phyloP scores from a whole-genome alignment of 2,329 filamentous ascomycete genomes.

The Verticillium klebahnii region DNA sequence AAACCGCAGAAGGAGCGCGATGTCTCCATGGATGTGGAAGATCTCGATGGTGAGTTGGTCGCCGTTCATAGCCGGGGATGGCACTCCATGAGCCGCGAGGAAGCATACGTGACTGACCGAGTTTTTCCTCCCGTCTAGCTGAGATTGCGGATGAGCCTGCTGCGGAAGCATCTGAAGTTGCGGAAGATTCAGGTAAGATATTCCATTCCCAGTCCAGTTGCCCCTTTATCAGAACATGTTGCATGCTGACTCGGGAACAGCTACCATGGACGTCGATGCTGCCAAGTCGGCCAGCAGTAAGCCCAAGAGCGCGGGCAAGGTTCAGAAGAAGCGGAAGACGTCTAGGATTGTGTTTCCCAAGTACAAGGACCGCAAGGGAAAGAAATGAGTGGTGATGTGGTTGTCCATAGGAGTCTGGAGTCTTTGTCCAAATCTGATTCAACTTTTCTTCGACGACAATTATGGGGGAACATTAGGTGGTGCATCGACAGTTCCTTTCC shows the following conservation, averaged over 20 bases:
- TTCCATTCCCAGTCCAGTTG: neutral
- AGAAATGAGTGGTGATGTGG: conserved; percentile 20
- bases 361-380: conserved; percentile 46
- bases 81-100: neutral
- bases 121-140: neutral
- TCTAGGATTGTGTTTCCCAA: conserved; percentile 56
- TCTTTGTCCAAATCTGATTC: neutral
- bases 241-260: conserved; percentile 24
- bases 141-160: neutral
- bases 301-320: conserved; percentile 29
- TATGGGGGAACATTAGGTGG: neutral
- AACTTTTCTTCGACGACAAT: neutral
- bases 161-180: neutral
- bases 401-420: neutral
- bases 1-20: conserved; percentile 55
- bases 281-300: conserved; percentile 24
- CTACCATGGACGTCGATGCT: conserved; percentile 55
- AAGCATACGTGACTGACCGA: neutral
- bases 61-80: neutral
- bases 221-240: conserved; percentile 13
- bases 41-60: neutral
- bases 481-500: neutral
- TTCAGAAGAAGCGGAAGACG: conserved; percentile 52
- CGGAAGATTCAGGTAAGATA: neutral
- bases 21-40: conserved; percentile 37